Base-by-base conservation (phyloP, 192 early-diverging fungal species). In the Gonapodya prolifera region DNA sequence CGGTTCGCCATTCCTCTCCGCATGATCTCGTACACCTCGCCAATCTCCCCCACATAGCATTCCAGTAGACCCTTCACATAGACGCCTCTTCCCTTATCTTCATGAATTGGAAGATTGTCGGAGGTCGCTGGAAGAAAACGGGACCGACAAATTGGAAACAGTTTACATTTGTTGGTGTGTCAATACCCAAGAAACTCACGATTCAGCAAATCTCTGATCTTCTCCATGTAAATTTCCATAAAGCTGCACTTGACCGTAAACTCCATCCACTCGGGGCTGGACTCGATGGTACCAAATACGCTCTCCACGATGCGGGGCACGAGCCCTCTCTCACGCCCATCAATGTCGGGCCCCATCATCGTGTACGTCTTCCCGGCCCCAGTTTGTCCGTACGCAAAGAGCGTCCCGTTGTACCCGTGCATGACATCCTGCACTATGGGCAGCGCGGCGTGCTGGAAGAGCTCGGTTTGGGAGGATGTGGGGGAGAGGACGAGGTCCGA, bases 151-250 rank as follows among this genome's bases (percentile, higher is more conserved):
- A 2, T 16, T 70, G 8, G 30, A 17, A 33, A 75, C 16, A 70
- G 34, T 76, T 30, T 32, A 73, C 23, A 73, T 17, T 61, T 18
- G 0, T 1, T 33, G 8, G 80, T n/a, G 30, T 32, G 17, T 23
- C 34, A 34, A 77, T 70, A 85, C 23, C 83, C 23, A 33, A 2
- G 70, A 35, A 45, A 79, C 88, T 83, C 83, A 93, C 89, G 92
- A 82, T 95, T 93, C 35, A 99, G 86, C 80, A 99, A 82, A 89
- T 99, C 98, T 77, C 96, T 89, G 78, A 99, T 95, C 82, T 92
- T 94, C 80, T 99, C 98, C 97, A 98, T 99, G 86, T 99, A 99
- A 79, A 99, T 98, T 89, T 99, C 98, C 96, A 99, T 98, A 85
- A 92, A 99, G n/a, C 95, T 97, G 1, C 96, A 93, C 80, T 96